Evolutionary conservation across 257 asterid genomes (phyloP).

Genomic region (Scutellaria minor): DNA sequence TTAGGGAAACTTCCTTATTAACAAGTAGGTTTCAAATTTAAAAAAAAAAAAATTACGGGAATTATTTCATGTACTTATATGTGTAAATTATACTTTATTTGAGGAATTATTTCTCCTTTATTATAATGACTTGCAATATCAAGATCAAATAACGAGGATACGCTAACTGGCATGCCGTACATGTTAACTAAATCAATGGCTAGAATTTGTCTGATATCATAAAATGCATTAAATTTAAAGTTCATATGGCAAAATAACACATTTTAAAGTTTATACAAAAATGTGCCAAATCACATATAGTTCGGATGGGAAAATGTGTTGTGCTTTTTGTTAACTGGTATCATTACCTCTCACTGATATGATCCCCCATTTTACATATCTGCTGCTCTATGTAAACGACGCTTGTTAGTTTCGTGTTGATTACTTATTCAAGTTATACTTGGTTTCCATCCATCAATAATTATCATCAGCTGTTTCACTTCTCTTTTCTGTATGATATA

Average conservation of each 20-base stretch:
- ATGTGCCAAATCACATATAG: no score
- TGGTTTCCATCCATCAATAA: slow-evolving; percentile 19
- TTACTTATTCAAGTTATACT: not conserved
- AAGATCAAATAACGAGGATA: no score
- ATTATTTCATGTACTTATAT: not conserved
- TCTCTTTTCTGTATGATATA: slow-evolving; percentile 37
- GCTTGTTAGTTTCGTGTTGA: slow-evolving; percentile 21
- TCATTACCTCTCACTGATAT: not conserved
- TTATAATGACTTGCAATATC: no score
- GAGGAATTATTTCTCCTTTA: not conserved
- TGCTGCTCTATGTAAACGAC: slow-evolving; percentile 3
- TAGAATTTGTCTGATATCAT: no score
- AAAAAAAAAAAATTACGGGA: no score
- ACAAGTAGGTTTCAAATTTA: not conserved
- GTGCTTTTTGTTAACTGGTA: not conserved
- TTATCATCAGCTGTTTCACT: slow-evolving; percentile 35
- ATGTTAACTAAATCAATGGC: no score
- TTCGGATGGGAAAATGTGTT: no score
- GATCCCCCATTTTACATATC: slow-evolving; percentile 2
- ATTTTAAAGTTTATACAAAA: no score
- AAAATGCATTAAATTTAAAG: no score
- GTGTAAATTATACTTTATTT: not conserved
- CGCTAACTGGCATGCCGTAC: no score
- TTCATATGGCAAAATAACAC: no score
- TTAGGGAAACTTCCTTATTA: not conserved